These are phyloP conservation scores for Elaeis oleifera DNA, from an alignment of 202 grass and related monocot species.

Conservation along the genomic window DNA sequence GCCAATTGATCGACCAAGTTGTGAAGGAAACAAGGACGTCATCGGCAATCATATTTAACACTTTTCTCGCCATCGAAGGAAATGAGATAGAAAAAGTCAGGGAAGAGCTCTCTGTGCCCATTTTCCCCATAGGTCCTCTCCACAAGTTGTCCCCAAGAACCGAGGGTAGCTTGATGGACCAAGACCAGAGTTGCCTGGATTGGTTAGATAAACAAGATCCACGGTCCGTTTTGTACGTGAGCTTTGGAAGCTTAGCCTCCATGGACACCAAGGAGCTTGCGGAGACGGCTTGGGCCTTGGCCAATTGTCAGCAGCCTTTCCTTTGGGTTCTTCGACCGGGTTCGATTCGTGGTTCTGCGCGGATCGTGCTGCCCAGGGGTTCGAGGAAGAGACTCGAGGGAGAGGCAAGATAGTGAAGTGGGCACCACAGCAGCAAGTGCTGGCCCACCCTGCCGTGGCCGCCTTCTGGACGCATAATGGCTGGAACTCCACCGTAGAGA, in stretches of 20 bases:
- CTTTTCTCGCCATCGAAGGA: conserved; percentile 38
- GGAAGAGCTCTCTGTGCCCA: conserved; percentile 5
- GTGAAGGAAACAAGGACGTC: conserved; percentile 24
- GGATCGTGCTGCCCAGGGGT: conserved; percentile 14
- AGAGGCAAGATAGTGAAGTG: conserved; percentile 36
- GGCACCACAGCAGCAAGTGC: conserved; percentile 57
- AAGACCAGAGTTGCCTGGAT: conserved; percentile 27
- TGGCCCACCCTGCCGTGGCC: conserved; percentile 40
- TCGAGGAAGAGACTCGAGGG: conserved; percentile 14
- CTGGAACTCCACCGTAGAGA: conserved; percentile 75
- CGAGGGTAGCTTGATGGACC: conserved; percentile 23
- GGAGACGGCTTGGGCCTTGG: conserved; percentile 51
- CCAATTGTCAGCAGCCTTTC: conserved; percentile 40
- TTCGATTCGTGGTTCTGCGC: not conserved
- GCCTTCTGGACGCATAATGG: conserved; percentile 67
- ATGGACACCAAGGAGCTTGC: conserved; percentile 15
- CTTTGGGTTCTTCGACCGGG: conserved; percentile 44
- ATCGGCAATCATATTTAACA: conserved; percentile 44
- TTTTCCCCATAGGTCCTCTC: conserved; percentile 48
- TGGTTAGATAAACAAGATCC: conserved; percentile 36
- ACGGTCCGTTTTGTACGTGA: conserved; percentile 56
- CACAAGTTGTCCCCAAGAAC: conserved; percentile 26
- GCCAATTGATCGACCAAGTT: not conserved
- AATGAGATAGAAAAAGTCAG: conserved; percentile 22
- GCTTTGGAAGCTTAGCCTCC: conserved; percentile 65